A percentile compares a stretch with the other conserved stretches of the same genome.
Conservation (phyloP, 208 protist species). For the Novymonas esmeraldas region DNA sequence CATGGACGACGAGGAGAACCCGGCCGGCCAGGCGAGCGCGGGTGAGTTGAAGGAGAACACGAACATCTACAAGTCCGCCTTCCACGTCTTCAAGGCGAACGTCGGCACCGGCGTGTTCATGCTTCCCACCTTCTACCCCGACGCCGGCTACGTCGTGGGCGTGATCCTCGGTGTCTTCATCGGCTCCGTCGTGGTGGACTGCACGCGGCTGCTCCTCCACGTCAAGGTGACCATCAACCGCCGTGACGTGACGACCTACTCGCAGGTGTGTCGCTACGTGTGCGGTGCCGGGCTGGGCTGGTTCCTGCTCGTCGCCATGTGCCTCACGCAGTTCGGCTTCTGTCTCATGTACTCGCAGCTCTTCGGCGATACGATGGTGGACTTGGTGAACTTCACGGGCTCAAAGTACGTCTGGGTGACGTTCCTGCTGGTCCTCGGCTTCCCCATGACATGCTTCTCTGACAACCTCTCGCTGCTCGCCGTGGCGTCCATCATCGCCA, state of each 20-base stretch:
- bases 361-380: constrained; percentile 52
- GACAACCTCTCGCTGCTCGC: constrained; percentile 63
- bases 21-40: background rate
- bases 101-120: constrained; percentile 85
- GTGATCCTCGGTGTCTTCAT: constrained; percentile 51
- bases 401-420: constrained; percentile 62
- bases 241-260: constrained; percentile 66
- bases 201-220: constrained; percentile 61
- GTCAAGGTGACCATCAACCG: constrained; percentile 73
- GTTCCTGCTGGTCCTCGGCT: constrained; percentile 51
- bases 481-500: constrained; percentile 63
- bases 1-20: constrained; percentile 34
- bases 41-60: constrained; percentile 63
- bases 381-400: constrained; percentile 37
- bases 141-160: constrained; percentile 66
- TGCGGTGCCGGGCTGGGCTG: constrained; percentile 54
- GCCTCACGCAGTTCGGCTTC: constrained; percentile 86
- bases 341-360: constrained; percentile 87
- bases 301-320: constrained; percentile 67
- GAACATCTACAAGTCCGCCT: constrained; percentile 70
- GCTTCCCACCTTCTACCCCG: constrained; percentile 77
- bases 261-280: constrained; percentile 63
- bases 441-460: constrained; percentile 67
- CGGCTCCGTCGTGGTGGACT: constrained; percentile 69
- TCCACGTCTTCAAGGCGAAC: constrained; percentile 91